Evolutionary conservation across 148 eudicot species (phyloP), one percentile per base, ranked within the genome.

Genomic region (Nepenthes gracilis): DNA sequence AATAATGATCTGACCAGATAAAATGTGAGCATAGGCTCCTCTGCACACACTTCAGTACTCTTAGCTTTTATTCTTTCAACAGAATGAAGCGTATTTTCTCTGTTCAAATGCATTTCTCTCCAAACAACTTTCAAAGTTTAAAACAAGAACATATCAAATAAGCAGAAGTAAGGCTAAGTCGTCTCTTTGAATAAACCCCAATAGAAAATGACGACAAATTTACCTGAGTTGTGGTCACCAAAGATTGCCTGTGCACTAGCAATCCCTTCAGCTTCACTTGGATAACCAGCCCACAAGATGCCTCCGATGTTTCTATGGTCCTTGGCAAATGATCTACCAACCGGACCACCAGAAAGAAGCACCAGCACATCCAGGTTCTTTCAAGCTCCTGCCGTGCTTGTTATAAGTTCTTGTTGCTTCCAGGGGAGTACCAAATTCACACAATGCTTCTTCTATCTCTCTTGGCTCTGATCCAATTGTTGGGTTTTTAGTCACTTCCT

Each of bases 261-360:
- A 45, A 74, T 71, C 34, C 82, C 86, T 36, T 84, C 86, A 36
- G 77, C 78, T 75, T 84, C 77, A 64, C 90, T 86, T 2, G 90
- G 90, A 70, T 74, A 84, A 36, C 90, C 90, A 57, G 73, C 80
- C 90, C 90, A 84, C 54, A 84, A 57, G 40, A 84, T 81, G 77
- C 84, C 70, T 13, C 77, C 82, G 13, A 84, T 79, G 57, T 79
- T 74, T 12, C 37, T 38, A 48, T 77, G 47, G 12, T 81, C 80
- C 59, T 69, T 66, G 0, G 77, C 78, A 14, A 74, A 62, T 33
- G 85, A 72, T 14, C 79, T 55, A 45, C 81, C 90, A 55, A 79
- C 71, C 0, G 82, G 78, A 50, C 84, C 86, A 47, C 86, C 90
- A 32, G 77, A 78, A 61, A 81, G 67, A 43, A 84, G 67, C 53